Conservation (phyloP, 2,329 filamentous ascomycete genomes). For the Aspergillus uvarum region DNA sequence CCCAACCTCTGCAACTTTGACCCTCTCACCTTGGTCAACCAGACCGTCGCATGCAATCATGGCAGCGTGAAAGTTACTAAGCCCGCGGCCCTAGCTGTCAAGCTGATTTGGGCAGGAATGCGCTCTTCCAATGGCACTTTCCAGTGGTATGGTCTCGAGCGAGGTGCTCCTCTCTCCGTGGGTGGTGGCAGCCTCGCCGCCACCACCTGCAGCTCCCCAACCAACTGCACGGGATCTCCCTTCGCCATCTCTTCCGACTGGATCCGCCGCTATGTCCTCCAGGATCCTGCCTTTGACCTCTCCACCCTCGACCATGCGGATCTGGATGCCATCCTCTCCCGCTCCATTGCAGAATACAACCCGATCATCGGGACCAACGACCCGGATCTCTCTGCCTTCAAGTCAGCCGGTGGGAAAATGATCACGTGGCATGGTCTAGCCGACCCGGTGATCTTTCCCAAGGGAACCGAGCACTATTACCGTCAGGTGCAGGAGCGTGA, state of each 20-base stretch:
- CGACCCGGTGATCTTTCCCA: slow-evolving; percentile 40
- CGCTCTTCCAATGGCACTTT: slow-evolving; percentile 18
- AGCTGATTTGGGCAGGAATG: slow-evolving; percentile 34
- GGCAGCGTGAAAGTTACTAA: slow-evolving; percentile 25
- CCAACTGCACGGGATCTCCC: slow-evolving; percentile 24
- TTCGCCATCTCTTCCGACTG: slow-evolving; percentile 35
- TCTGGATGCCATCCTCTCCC: slow-evolving; percentile 25
- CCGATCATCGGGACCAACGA: slow-evolving; percentile 39
- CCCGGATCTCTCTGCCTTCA: slow-evolving; percentile 41
- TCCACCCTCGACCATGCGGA: slow-evolving; percentile 30
- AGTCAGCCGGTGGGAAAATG: slow-evolving; percentile 41
- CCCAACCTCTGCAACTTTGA: slow-evolving; percentile 24
- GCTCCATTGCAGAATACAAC: slow-evolving; percentile 31
- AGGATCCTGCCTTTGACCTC: slow-evolving; percentile 33
- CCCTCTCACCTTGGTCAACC: slow-evolving; percentile 21
- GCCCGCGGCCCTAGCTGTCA: slow-evolving; percentile 27
- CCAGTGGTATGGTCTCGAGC: slow-evolving; percentile 37
- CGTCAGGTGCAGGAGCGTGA: slow-evolving; percentile 30
- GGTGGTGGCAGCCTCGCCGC: slow-evolving; percentile 18
- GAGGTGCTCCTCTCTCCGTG: slow-evolving; percentile 24
- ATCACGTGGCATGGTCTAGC: slow-evolving; percentile 46
- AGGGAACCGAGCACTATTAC: slow-evolving; percentile 41
- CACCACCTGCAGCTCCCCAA: slow-evolving; percentile 26
- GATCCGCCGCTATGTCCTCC: slow-evolving; percentile 35
- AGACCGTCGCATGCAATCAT: slow-evolving; percentile 20